phyloP scores from a whole-genome alignment of 108 stramenopile species.

The Nitzschia putrida region DNA sequence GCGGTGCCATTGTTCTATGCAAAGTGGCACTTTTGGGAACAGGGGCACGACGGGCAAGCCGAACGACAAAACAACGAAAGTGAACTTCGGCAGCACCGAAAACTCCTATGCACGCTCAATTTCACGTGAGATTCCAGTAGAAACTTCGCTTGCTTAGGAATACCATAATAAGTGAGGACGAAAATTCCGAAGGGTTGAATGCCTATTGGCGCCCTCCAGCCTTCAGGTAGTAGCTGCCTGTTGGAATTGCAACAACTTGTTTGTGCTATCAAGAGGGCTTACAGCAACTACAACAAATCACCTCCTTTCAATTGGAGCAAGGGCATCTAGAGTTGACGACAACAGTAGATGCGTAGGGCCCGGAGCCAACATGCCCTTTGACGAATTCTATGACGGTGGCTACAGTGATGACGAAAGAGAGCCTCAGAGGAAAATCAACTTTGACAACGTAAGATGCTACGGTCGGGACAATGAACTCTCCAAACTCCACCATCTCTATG shows the following conservation, averaged over 20 bases:
- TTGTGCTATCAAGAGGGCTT: neutral
- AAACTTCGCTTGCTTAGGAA: no score
- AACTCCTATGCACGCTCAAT: no score
- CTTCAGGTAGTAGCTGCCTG: neutral
- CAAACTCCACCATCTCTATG: slow-evolving; percentile 10
- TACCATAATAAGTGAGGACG: no score
- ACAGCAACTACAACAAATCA: neutral
- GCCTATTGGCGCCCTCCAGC: neutral
- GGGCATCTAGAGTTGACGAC: neutral
- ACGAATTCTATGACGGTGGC: slow-evolving; percentile 32
- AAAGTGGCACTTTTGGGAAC: no score
- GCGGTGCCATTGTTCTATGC: no score
- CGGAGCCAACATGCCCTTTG: neutral
- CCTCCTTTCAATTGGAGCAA: neutral
- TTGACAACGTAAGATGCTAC: slow-evolving; percentile 12
- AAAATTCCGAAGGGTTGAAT: no score
- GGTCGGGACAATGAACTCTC: slow-evolving; percentile 28
- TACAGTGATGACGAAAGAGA: slow-evolving; percentile 30
- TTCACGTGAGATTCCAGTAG: no score
- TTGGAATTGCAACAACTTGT: neutral
- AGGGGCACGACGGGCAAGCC: no score
- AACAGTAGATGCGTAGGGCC: neutral
- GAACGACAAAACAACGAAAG: no score
- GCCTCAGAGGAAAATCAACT: slow-evolving; percentile 18
- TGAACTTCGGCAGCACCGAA: no score